Percentiles rank a stretch among this genome's conserved stretches.
These are phyloP conservation scores for Paramecium sexaurelia DNA, from an alignment of 73 alveolate species.

Conservation along the genomic window DNA sequence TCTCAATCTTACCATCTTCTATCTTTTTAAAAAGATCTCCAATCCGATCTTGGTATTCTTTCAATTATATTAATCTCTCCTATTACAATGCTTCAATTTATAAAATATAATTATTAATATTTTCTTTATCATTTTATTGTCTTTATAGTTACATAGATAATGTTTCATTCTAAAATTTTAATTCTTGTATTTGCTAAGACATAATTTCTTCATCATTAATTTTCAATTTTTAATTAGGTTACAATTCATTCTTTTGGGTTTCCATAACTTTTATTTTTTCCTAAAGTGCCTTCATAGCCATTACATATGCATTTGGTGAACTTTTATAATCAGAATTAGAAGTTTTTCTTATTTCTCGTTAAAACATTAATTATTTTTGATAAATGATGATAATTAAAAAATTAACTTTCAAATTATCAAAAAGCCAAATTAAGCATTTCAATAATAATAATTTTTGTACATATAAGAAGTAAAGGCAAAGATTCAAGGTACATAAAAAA, in stretches of 20 bases:
- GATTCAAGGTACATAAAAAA: no score
- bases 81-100: background rate
- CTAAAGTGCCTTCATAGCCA: conserved; percentile 35
- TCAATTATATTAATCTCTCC: background rate
- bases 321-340: background rate
- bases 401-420: background rate
- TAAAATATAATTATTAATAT: background rate
- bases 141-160: conserved; percentile 2
- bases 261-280: conserved; percentile 41
- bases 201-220: background rate
- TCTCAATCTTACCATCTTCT: conserved; percentile 9
- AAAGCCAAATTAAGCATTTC: background rate
- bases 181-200: background rate
- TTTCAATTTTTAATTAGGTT: background rate
- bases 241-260: background rate
- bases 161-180: background rate
- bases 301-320: conserved; percentile 25
- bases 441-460: background rate
- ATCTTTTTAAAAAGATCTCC: background rate
- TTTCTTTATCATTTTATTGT: conserved; percentile 11
- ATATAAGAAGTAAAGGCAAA: no score
- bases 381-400: background rate
- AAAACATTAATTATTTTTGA: background rate
- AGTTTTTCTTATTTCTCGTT: conserved; percentile 9
- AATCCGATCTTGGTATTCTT: background rate